Evolutionary conservation across 1,139 yeast species (phyloP).

Genomic region (Protomyces pachydermus): DNA sequence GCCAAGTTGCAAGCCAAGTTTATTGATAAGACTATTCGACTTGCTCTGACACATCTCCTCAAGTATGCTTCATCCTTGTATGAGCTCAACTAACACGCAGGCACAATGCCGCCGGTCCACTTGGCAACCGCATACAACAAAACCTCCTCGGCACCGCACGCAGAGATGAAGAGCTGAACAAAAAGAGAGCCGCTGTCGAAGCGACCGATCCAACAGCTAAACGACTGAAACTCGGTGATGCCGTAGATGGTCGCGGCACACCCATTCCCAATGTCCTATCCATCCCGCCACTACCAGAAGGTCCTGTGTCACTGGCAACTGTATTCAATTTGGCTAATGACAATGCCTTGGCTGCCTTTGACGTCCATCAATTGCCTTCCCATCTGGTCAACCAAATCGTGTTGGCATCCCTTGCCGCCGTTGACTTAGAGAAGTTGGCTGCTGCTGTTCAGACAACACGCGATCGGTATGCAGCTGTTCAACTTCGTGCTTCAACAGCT

Average conservation of each 20-base stretch:
- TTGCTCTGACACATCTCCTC: slow-evolving; percentile 39
- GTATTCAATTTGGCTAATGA: slow-evolving; percentile 24
- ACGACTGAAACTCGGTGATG: background rate
- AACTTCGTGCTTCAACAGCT: background rate
- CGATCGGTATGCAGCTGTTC: slow-evolving; percentile 15
- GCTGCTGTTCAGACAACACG: slow-evolving; percentile 28
- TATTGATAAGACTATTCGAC: slow-evolving; percentile 41
- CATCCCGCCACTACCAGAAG: slow-evolving; percentile 28
- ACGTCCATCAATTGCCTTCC: slow-evolving; percentile 62
- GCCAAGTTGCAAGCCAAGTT: slow-evolving; percentile 37
- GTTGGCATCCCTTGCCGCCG: slow-evolving; percentile 55
- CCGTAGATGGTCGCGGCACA: slow-evolving; percentile 23
- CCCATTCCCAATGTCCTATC: slow-evolving; percentile 15
- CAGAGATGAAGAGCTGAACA: slow-evolving; percentile 4
- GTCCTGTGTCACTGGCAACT: slow-evolving; percentile 25
- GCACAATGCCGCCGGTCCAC: slow-evolving; percentile 21
- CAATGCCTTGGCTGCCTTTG: slow-evolving; percentile 55
- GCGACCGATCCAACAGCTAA: background rate
- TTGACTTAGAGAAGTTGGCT: slow-evolving; percentile 52
- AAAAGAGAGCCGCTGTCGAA: slow-evolving; percentile 11
- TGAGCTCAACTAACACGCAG: background rate
- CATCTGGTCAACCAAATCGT: slow-evolving; percentile 63
- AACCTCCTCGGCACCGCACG: slow-evolving; percentile 8
- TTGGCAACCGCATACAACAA: slow-evolving; percentile 16
- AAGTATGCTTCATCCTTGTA: slow-evolving; percentile 1